Base-by-base conservation (phyloP, 2,329 filamentous ascomycete genomes). In the Fusarium musae region DNA sequence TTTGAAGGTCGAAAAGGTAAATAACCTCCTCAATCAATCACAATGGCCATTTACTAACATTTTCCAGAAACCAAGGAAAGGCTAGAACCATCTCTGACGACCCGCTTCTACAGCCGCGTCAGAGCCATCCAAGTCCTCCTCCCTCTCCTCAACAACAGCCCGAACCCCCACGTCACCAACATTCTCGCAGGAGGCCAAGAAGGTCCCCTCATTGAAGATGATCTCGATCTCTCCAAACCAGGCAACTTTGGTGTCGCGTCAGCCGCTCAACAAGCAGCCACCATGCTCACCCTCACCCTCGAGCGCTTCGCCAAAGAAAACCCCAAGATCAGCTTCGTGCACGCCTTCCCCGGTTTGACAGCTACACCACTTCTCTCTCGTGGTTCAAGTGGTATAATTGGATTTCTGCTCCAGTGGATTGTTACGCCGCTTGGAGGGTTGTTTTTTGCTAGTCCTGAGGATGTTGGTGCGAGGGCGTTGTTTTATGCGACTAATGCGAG, bases 91-190 rank as follows among this genome's bases (percentile, higher is more conserved):
- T 83, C 86, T 28, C 82, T 86, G 60, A 83, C 86, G 9, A 84
- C 91, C 12, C 84, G 84, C 46, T 90, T 87, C 79, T 91, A 91
- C 80, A 83, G 86, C 12, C 89, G 90, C 32, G 84, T 87, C 64
- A 87, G 87, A 47, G 88, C 90, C 75, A 84, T 88, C 19, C 69
- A 85, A 47, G 88, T 89, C 54, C 84, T 92, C 2, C 85, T 91
- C 5, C 90, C 90, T 0, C 83, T 87, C 0, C 84, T 92, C 2
- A 58, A 69, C 30, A 52, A 11, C 79, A 81, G 23, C 73, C 73
- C 62, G 15, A 83, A 86, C 4, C 78, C 83, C 0, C 86, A 88
- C 4, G 85, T 89, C 9, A 80, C 87, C 43, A 85, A 80, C 32
- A 81, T 90, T 8, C 80, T 89, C 0, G 86, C 83, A 0, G 86